These are phyloP conservation scores for Oryza brachyantha DNA, from an alignment of 176 grass and related monocot genomes.

Conservation along the genomic window DNA sequence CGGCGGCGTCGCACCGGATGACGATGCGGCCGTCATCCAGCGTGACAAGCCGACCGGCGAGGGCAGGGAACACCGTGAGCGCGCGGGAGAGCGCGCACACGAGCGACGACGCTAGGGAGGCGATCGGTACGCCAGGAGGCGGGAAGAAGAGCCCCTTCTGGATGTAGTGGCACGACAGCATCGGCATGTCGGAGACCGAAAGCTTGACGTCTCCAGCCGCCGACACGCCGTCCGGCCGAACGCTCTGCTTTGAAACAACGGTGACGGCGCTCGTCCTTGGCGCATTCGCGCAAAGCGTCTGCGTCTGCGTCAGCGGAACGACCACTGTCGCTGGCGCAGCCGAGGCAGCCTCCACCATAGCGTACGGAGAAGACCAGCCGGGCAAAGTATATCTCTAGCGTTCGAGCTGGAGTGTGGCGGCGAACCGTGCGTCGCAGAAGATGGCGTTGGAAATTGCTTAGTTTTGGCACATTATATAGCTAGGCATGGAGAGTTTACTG, in stretches of 20 bases:
- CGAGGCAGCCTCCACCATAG: conserved; percentile 16
- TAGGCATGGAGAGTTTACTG: conserved; percentile 1
- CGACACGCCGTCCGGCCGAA: conserved; percentile 29
- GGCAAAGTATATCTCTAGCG: conserved; percentile 15
- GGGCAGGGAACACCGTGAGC: conserved; percentile 52
- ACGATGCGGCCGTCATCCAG: conserved; percentile 54
- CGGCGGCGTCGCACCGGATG: conserved; percentile 47
- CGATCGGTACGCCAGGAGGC: conserved; percentile 28
- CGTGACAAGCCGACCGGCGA: conserved; percentile 71
- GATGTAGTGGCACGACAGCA: conserved; percentile 98
- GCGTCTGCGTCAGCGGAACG: not conserved
- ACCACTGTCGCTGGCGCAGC: not conserved
- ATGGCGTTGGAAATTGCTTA: not conserved
- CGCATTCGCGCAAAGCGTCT: conserved; percentile 9
- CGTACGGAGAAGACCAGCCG: conserved; percentile 6
- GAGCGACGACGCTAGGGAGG: conserved; percentile 44
- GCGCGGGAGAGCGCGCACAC: conserved; percentile 47
- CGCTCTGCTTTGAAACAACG: conserved; percentile 46
- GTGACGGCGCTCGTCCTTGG: conserved; percentile 22
- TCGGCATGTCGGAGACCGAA: conserved; percentile 90
- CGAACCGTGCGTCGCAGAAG: not conserved
- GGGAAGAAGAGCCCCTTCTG: conserved; percentile 90
- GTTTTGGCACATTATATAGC: conserved; percentile 33
- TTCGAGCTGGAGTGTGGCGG: not conserved
- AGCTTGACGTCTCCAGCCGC: conserved; percentile 54